A percentile compares a stretch with the other conserved stretches of the same genome.
phyloP scores from a whole-genome alignment of 208 protist genomes.

The Entamoeba histolytica region DNA sequence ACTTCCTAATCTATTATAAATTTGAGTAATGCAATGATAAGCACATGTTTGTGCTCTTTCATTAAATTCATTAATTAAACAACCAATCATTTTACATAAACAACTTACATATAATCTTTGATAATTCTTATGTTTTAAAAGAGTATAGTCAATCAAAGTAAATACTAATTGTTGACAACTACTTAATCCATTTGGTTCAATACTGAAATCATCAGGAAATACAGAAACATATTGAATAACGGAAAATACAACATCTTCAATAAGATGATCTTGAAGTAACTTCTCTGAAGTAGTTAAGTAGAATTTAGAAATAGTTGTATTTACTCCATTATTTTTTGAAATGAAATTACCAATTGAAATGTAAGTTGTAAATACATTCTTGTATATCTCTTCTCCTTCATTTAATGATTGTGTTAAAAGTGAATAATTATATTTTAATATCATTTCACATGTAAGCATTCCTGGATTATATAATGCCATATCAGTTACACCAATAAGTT shows the following conservation, averaged over 20 bases:
- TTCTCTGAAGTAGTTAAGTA: background rate
- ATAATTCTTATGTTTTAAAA: background rate
- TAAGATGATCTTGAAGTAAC: background rate
- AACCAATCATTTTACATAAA: background rate
- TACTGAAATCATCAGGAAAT: background rate
- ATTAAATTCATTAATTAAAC: background rate
- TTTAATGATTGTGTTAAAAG: background rate
- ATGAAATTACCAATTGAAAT: background rate
- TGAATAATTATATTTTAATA: background rate
- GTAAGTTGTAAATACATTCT: background rate
- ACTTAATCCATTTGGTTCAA: background rate
- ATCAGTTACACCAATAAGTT: background rate
- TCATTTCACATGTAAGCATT: background rate
- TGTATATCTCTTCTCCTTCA: background rate
- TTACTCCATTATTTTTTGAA: background rate
- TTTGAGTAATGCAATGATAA: background rate
- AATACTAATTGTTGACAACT: background rate
- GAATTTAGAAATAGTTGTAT: background rate
- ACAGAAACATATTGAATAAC: background rate
- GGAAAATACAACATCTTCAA: background rate
- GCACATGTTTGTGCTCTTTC: background rate
- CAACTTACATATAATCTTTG: background rate
- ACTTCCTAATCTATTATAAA: no score
- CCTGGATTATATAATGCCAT: background rate
- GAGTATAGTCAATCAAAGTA: background rate